These are phyloP conservation scores for Apiospora aurea DNA, from an alignment of 2,329 filamentous ascomycete genomes.

Conservation along the genomic window DNA sequence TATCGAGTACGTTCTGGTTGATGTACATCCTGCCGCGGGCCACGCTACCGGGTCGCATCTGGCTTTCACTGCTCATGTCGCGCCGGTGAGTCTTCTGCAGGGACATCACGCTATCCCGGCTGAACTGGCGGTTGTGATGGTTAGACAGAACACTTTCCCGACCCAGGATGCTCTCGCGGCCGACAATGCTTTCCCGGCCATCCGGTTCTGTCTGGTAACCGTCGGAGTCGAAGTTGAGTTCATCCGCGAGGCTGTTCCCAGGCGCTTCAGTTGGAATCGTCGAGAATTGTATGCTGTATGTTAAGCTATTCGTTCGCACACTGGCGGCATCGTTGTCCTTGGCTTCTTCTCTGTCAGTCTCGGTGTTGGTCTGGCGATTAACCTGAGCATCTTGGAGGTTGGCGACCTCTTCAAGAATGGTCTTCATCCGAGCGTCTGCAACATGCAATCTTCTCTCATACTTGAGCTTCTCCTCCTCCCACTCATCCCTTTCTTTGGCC, in stretches of 20 bases:
- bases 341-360: constrained; percentile 68
- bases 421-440: constrained; percentile 85
- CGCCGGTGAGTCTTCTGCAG: constrained; percentile 54
- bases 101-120: constrained; percentile 62
- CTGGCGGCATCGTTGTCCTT: constrained; percentile 77
- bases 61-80: constrained; percentile 66
- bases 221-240: constrained; percentile 86
- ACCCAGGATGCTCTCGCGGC: constrained; percentile 44
- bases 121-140: constrained; percentile 60
- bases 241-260: constrained; percentile 85
- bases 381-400: constrained; percentile 66
- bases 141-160: constrained; percentile 67
- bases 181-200: constrained; percentile 62
- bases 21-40: constrained; percentile 59
- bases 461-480: constrained; percentile 83
- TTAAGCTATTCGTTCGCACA: constrained; percentile 75
- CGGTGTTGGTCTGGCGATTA: constrained; percentile 48
- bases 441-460: constrained; percentile 87
- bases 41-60: constrained; percentile 62
- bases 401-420: constrained; percentile 86
- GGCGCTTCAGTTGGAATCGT: constrained; percentile 67
- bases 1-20: constrained; percentile 63
- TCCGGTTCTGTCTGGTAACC: constrained; percentile 76
- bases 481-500: constrained; percentile 82
- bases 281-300: constrained; percentile 78